phyloP scores from a whole-genome alignment of 2,329 filamentous ascomycete genomes.

The Aspergillus ochraceus region DNA sequence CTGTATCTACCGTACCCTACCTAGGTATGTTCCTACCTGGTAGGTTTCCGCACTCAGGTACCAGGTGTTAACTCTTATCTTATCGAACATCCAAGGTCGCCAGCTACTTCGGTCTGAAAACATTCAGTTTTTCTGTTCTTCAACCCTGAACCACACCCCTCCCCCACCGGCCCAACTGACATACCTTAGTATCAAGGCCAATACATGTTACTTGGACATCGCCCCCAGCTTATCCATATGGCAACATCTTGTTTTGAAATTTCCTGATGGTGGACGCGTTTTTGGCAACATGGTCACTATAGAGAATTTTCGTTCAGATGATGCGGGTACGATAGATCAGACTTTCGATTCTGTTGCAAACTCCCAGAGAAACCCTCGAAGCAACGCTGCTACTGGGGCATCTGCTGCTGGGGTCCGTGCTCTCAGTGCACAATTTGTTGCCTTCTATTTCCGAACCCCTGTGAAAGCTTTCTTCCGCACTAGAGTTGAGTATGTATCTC shows the following conservation, averaged over 20 bases:
- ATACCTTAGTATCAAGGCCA: neutral
- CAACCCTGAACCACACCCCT: too few relatives aligned
- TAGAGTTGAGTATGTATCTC: slow-evolving; percentile 72
- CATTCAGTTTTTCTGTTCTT: too few relatives aligned
- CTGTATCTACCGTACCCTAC: too few relatives aligned
- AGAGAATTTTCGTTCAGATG: slow-evolving; percentile 6
- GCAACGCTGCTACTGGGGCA: slow-evolving; percentile 68
- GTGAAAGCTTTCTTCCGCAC: slow-evolving; percentile 92
- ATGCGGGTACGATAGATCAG: slow-evolving; percentile 18
- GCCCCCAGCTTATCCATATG: neutral
- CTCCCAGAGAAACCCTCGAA: slow-evolving; percentile 49
- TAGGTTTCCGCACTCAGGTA: too few relatives aligned
- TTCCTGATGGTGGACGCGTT: slow-evolving; percentile 18
- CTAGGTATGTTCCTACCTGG: too few relatives aligned
- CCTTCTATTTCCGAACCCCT: slow-evolving; percentile 89
- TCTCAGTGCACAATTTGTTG: slow-evolving; percentile 76
- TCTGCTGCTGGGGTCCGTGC: slow-evolving; percentile 83
- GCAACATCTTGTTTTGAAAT: neutral
- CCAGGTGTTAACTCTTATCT: too few relatives aligned
- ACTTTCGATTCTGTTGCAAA: slow-evolving; percentile 19
- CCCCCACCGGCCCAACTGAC: neutral
- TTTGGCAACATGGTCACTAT: slow-evolving; percentile 11
- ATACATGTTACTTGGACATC: too few relatives aligned
- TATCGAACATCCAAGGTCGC: too few relatives aligned
- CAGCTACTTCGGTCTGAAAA: too few relatives aligned